Evolutionary conservation across 768 basidiomycete genomes (phyloP), one percentile per base, ranked within the genome.

Genomic region (Lyophyllum atratum): DNA sequence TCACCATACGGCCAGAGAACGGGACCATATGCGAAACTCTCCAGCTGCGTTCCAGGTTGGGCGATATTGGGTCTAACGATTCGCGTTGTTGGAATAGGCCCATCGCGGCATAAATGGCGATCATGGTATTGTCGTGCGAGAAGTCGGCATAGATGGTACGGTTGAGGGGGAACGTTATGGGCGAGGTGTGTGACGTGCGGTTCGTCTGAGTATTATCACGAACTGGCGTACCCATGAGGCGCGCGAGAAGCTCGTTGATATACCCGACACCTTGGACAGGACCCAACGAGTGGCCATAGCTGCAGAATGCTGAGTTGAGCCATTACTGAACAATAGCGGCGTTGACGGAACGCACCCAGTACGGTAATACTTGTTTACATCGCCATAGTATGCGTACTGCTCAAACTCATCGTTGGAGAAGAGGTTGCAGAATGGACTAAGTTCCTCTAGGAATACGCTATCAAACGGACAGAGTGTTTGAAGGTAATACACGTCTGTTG

Each of bases 191-290:
- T 26, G 94, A 78, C 0, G 92, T 93, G 10, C 70, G 71, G 70
- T 94, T 94, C 2, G 89, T 90, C 63, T 89, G 87, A 0, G 91
- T 93, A 59, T 79, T 65, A 69, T 93, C 91, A 37, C 67, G 68
- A 25, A 92, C 88, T 1, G 85, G 81, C 17, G 68, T 70, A 15
- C 78, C 77, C 0, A 87, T 90, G 42, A 96, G 78, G 11, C 95
- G 84, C 0, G 92, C 90, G 21, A 95, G 69, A 17, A 96, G 81
- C 72, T 95, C 93, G 68, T 93, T 94, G 65, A 91, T 77, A 67
- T 90, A 96, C 6, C 93, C 94, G 3, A 94, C 86, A 31, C 92
- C 92, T 67, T 92, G 90, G 7, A 92, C 84, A 4, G 76, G 86
- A 1, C 92, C 92, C 1, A 93, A 74, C 1, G 68, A 61, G 58